Evolutionary conservation across 192 early-diverging fungal species (phyloP), one percentile per base, ranked within the genome.

Genomic region (Umbelopsis vinacea): DNA sequence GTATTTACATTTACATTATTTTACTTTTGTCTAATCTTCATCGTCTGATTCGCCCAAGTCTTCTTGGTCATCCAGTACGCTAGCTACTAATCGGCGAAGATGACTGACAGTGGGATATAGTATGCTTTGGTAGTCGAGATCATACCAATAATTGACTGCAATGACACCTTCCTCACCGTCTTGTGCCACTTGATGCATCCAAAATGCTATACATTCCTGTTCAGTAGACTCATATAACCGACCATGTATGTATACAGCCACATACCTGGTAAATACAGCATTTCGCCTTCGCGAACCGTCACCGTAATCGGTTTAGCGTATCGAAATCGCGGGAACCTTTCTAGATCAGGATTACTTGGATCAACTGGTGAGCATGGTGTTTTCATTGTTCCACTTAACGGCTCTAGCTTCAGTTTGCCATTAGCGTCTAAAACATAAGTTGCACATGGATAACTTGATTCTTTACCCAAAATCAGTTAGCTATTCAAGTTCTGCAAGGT

Each of bases 121-220:
- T 2, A 50, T 60, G 35, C 46, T 75, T 23, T 45, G 50, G 21
- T 75, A 83, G 17, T 81, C 80, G 76, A 86, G 83, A 71, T 86
- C 84, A 35, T 86, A 86, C 84, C 84, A 86, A 72, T 83, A 86
- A 63, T 86, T 86, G 15, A 86, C 79, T 1, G 84, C 84, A 75
- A 86, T 86, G 15, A 82, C 82, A 29, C 84, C 86, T 46, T 85
- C 72, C 15, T 79, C 81, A 17, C 84, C 80, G 21, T 83, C 66
- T 63, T 83, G 82, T 37, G 78, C 66, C 0, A 87, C 86, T 23
- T 87, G 84, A 60, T 87, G 86, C 57, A 86, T 84, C 86, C 86
- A 87, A 67, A 84, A 72, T 5, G 86, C 73, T 77, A 46, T 3
- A 40, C 0, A 38, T 26, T 21, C 5, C 2, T 11, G 7, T 19